Evolutionary conservation across 768 basidiomycete species (phyloP), one percentile per base, ranked within the genome.

Genomic region (Boletus pseudo-olivaceus): DNA sequence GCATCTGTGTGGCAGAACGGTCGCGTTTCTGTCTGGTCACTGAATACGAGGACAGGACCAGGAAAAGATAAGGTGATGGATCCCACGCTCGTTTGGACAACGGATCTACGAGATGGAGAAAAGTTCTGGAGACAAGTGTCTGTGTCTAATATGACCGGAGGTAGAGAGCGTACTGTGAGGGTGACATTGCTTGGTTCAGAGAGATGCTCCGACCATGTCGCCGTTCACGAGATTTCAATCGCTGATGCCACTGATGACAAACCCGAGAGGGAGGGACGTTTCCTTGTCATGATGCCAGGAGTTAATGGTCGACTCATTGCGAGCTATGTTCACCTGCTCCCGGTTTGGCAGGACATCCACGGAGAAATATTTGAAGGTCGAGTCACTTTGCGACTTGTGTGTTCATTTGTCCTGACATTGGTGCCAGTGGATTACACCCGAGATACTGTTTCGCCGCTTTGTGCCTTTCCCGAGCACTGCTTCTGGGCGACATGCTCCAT

Each of bases 1-100:
- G 87, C 81, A 10, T 62, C 84, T 2, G 75, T 96, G 1, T 90
- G 87, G 83, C 83, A 87, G 54, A 72, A 75, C n/a, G 90, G 90
- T 0, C 71, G 73, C 29, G 65, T 90, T 9, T 82, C 88, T 48
- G 60, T 94, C 3, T 95, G 87, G 83, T 74, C 82, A 35, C 73
- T 93, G 40, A 74, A 78, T 38, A 91, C 84, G 1, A 81, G 83
- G 7, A 70, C 88, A 30, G 75, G 76, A 10, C 79, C 81, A 11
- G 83, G 83, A 6, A 76, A 73, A 1, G 80, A 73, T 26, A 83
- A 84, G 49, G 75, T 80, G 5, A 82, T 89, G 80, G 72, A 82
- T 47, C 88, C 87, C 1, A 59, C 56, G 7, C 68, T 63, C 47
- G 53, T 67, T 12, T 80, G 74, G 72, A 75, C 65, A 49, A 62